phyloP scores from a whole-genome alignment of 305 asterid genomes.

The Fraxinus albicans region DNA sequence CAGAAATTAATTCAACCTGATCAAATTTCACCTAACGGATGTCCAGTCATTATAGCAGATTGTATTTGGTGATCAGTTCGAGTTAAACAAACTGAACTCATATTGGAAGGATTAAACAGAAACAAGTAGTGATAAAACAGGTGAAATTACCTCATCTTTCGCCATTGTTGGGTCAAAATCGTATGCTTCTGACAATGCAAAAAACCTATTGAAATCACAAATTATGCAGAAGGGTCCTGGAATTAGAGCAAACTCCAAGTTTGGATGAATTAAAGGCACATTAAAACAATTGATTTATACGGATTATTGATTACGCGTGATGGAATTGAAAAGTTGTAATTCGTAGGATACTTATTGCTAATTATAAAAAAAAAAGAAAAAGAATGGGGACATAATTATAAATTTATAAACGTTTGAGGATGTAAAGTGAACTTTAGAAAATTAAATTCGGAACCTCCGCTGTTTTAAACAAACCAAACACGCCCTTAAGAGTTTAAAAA shows the following conservation, averaged over 20 bases:
- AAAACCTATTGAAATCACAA: neutral
- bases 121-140: neutral
- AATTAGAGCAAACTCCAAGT: neutral
- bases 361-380: neutral
- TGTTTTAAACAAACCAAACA: neutral
- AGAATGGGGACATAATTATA: neutral
- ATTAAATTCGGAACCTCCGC: neutral
- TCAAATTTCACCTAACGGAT: neutral
- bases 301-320: neutral
- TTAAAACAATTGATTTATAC: neutral
- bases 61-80: neutral
- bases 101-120: neutral
- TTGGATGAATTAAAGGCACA: neutral
- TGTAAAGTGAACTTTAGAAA: neutral
- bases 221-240: neutral
- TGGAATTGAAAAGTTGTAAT: neutral
- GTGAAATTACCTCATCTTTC: neutral
- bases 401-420: neutral
- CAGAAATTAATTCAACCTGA: neutral
- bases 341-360: neutral
- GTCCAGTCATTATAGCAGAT: neutral
- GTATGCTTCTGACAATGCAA: neutral
- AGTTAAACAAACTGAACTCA: neutral
- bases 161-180: neutral
- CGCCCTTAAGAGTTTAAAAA: neutral